Base-by-base conservation (phyloP, 768 basidiomycete genomes). In the Boletus fagicola region DNA sequence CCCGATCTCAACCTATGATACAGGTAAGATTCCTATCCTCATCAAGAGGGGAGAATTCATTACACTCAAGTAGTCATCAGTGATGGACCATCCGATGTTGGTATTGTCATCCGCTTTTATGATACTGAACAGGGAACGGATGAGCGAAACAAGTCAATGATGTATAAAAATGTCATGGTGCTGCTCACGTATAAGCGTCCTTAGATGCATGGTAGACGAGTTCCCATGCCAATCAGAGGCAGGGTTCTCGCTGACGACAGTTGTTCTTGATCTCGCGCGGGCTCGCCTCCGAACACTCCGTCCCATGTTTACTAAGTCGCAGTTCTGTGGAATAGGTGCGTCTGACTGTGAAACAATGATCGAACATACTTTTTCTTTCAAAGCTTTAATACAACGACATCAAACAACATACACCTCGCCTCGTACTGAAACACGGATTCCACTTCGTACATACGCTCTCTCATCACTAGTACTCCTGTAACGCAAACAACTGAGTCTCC, bases 401-500 rank as follows among this genome's bases (percentile, higher is more conserved):
- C 12, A 6, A 20, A 48, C 46, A 48, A 0, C 46, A 9, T 31
- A 15, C 28, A n/a, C 28, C 11, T 30, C 6, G 18, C 18, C 30
- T 47, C n/a, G n/a, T n/a, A n/a, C n/a, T n/a, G n/a, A n/a, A n/a
- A n/a, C n/a, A n/a, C n/a, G 4, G 26, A 12, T 10, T 28, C 10
- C 44, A 45, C 18, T 20, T 48, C 12, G 12, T 31, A 15, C 30
- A 28, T 28, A 28, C 30, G 5, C 16, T 45, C 24, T 24, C 49
- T 10, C 20, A 24, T n/a, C 15, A 12, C 7, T 42, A 13, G 1
- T 6, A 0, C n/a, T 0, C 0, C 24, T 2, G 1, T 0, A 55
- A 26, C 30, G 1, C 10, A 15, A 55, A 42, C 39, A 52, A 5
- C 16, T 51, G 54, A 33, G 0, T 15, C 22, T 30, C n/a, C 9